Conservation (phyloP, 805 yeast species). For the Saccharomycopsis sp. region DNA sequence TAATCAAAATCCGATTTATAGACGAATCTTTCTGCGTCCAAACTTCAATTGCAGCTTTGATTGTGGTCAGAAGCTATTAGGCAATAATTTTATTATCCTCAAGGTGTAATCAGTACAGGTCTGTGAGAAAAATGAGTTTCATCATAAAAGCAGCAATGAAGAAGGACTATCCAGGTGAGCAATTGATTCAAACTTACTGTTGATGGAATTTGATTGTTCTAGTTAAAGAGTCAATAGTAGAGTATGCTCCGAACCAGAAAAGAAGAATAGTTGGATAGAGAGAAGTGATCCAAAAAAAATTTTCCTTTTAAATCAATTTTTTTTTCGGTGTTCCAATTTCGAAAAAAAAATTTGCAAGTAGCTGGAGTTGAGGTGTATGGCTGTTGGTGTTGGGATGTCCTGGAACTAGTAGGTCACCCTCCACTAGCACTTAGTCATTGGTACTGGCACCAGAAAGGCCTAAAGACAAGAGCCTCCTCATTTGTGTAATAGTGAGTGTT, state of each 20-base stretch:
- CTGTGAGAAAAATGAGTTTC: slow-evolving; percentile 31
- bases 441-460: too few species aligned
- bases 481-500: too few species aligned
- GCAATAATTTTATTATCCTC: slow-evolving; percentile 27
- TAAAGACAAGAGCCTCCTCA: too few species aligned
- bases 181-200: background rate
- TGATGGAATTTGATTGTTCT: background rate
- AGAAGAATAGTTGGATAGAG: background rate
- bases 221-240: background rate
- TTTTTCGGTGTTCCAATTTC: too few species aligned
- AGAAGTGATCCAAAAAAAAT: background rate
- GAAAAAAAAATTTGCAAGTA: too few species aligned
- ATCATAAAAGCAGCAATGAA: slow-evolving; percentile 23
- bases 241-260: background rate
- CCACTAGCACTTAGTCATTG: too few species aligned
- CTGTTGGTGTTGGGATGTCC: too few species aligned
- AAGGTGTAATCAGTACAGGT: slow-evolving; percentile 32
- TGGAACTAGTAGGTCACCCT: too few species aligned
- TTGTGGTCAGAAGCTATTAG: background rate
- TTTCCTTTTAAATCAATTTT: background rate
- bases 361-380: too few species aligned
- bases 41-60: background rate
- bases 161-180: background rate
- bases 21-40: too few species aligned
- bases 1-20: background rate